Base-by-base conservation (phyloP, 352 stramenopile genomes). In the Phytophthora crassamura region DNA sequence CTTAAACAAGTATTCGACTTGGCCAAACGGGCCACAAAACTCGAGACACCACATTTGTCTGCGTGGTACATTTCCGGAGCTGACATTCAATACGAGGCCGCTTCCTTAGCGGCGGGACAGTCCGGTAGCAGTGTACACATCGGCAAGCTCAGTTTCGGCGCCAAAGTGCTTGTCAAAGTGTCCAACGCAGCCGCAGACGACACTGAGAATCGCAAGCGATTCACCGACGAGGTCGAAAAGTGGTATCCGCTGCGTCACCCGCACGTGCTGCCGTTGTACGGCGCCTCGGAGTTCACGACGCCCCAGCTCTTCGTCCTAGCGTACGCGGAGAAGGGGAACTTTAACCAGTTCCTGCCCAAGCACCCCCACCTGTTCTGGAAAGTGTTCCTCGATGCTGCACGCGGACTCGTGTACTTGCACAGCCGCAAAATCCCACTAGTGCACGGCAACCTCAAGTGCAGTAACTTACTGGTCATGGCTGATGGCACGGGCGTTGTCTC, bases 331-430 rank as follows among this genome's bases (percentile, higher is more conserved):
- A 46, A 46, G 14, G 40, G 40, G 6, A 46, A 46, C 40, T 77
- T 73, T 45, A 59, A 56, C 42, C 30, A 65, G 12, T 75, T 69
- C 36, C 40, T 78, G 32, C 20, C 25, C 12, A 64, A 22, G 6
- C 59, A 72, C 47, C 43, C 12, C 7, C 45, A 78, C 41, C 45
- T 53, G 11, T 35, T 78, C 28, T 75, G 70, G 70, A 20, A 54
- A 34, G 9, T 78, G 11, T 78, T 78, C 45, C 45, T 75, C 43
- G 65, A 78, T 53, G 70, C 60, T 28, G 70, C 70, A n/a, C 70
- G 65, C 9, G 70, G 70, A 32, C 56, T 75, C 15, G 51, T 47
- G 20, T 77, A 72, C 41, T 51, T 77, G 6, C 69, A 77, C 58
- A 25, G 22, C 22, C 22, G 22, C 22, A 69, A 69, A 38, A 20